Percentiles rank a stretch among this genome's conserved stretches.
phyloP scores from a whole-genome alignment of 768 basidiomycete genomes.

The Leccinum boreale region DNA sequence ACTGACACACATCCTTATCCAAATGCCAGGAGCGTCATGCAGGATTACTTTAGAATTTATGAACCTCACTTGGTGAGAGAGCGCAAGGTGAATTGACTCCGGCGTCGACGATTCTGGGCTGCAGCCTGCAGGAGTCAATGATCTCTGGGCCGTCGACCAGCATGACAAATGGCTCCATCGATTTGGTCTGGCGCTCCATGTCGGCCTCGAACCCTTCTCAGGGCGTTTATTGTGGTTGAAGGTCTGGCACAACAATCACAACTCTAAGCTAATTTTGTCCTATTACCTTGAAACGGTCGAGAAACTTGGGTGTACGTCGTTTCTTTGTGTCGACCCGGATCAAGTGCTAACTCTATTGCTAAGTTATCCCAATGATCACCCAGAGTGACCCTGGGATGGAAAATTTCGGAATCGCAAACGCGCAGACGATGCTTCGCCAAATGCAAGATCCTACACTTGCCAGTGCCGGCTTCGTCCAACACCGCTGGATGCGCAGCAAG shows the following conservation, averaged over 20 bases:
- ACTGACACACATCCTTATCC: too few relatives aligned
- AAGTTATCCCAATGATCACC: neutral
- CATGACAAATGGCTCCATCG: too few relatives aligned
- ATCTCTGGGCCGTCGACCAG: neutral
- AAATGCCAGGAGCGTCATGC: too few relatives aligned
- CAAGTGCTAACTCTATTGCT: neutral
- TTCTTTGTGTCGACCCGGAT: neutral
- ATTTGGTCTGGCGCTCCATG: too few relatives aligned
- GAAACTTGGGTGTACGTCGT: neutral
- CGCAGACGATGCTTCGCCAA: neutral
- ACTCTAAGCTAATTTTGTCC: neutral
- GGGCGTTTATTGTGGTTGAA: neutral
- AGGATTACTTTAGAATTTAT: too few relatives aligned
- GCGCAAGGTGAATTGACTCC: too few relatives aligned
- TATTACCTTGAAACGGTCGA: neutral
- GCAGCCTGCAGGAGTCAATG: too few relatives aligned
- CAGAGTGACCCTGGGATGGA: slow-evolving; percentile 1
- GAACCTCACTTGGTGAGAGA: too few relatives aligned
- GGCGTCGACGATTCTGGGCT: too few relatives aligned
- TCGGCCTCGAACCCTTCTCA: too few relatives aligned
- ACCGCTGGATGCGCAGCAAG: slow-evolving; percentile 35
- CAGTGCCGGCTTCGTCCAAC: slow-evolving; percentile 35
- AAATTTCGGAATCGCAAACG: neutral
- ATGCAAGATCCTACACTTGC: slow-evolving; percentile 34
- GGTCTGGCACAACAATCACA: neutral